Conservation (phyloP, 2,329 filamentous ascomycete species). For the Metarhizium humberi region DNA sequence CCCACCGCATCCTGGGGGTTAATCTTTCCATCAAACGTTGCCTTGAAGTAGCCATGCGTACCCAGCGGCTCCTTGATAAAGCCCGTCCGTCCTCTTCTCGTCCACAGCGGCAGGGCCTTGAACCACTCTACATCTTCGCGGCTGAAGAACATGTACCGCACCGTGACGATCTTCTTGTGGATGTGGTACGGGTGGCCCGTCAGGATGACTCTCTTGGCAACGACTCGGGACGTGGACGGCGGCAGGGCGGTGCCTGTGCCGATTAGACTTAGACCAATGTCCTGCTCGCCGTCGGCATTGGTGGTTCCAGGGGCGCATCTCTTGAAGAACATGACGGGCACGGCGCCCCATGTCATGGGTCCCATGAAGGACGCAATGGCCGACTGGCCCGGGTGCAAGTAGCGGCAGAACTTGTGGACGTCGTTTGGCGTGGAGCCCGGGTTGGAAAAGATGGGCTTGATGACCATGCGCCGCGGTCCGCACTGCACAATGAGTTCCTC, state of each 20-base stretch:
- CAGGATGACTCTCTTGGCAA: constrained; percentile 88
- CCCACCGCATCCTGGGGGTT: constrained; percentile 93
- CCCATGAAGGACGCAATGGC: constrained; percentile 85
- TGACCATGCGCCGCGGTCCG: constrained; percentile 74
- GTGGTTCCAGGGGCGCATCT: constrained; percentile 33
- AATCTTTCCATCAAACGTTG: constrained; percentile 90
- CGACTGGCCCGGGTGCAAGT: constrained; percentile 80
- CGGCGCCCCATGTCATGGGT: constrained; percentile 85
- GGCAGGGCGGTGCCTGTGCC: constrained; percentile 82
- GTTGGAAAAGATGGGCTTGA: constrained; percentile 86
- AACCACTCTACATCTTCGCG: constrained; percentile 94
- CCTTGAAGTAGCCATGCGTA: constrained; percentile 99
- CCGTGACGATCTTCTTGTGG: constrained; percentile 92
- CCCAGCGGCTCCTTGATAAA: constrained; percentile 91
- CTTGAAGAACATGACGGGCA: constrained; percentile 85
- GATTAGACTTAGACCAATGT: constrained; percentile 58
- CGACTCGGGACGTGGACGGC: constrained; percentile 65
- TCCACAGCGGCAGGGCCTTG: constrained; percentile 93
- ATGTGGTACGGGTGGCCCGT: constrained; percentile 98
- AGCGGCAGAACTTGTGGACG: constrained; percentile 94
- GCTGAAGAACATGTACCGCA: constrained; percentile 99
- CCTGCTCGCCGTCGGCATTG: constrained; percentile 34
- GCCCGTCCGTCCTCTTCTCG: constrained; percentile 74
- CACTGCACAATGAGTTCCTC: constrained; percentile 87
- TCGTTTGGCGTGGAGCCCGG: constrained; percentile 89